A percentile compares a stretch with the other conserved stretches of the same genome.
These are phyloP conservation scores for Colletotrichum sp. DNA, from an alignment of 2,329 filamentous ascomycete genomes.

Conservation along the genomic window DNA sequence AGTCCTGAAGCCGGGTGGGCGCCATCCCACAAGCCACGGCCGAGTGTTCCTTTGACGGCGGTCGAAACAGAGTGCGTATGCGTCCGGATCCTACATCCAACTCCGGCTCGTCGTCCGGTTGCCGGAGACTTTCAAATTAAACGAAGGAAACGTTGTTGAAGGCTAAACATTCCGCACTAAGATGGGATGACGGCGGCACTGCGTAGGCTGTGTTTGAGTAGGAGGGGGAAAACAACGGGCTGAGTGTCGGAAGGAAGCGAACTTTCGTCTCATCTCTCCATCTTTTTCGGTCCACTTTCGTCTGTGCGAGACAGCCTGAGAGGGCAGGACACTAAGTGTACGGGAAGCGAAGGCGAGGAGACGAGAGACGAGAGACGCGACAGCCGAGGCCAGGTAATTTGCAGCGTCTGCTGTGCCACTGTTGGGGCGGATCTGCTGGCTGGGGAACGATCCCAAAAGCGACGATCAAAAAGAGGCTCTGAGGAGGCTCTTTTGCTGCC, in stretches of 20 bases:
- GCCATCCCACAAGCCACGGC: neutral
- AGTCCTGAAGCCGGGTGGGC: neutral
- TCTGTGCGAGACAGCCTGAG: neutral
- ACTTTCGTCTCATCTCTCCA: neutral
- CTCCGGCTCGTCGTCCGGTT: neutral
- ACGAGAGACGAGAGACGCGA: neutral
- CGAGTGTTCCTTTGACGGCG: neutral
- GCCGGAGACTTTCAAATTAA: neutral
- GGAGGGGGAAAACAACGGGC: neutral
- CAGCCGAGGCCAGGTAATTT: neutral
- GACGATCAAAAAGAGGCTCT: neutral
- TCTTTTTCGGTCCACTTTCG: neutral
- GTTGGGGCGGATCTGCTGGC: neutral
- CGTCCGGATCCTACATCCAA: neutral
- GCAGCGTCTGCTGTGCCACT: neutral
- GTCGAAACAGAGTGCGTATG: neutral
- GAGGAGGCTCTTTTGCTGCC: neutral
- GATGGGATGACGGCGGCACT: neutral
- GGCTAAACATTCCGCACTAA: neutral
- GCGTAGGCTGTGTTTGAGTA: constrained; percentile 2
- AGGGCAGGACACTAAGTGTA: neutral
- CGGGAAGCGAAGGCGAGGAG: neutral
- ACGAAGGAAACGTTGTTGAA: neutral
- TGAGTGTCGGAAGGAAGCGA: constrained; percentile 14
- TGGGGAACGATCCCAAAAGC: neutral